A percentile compares a stretch with the other conserved stretches of the same genome.
Evolutionary conservation across 1,139 yeast species (phyloP).

Genomic region (Protomyces lactucae-debilis): DNA sequence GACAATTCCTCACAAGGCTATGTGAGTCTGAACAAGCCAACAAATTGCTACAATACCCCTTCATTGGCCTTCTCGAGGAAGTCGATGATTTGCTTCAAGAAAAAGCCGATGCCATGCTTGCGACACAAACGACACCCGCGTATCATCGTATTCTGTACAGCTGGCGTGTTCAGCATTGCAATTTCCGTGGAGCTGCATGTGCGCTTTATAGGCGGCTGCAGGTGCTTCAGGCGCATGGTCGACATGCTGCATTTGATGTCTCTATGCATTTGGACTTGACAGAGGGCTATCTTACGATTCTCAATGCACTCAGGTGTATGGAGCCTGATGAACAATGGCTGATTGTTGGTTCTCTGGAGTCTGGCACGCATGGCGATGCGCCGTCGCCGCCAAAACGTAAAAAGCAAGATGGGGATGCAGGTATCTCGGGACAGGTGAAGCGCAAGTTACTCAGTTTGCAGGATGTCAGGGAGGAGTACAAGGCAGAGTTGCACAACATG

Average conservation of each 20-base stretch:
- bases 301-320: slow-evolving; percentile 27
- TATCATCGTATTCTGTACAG: slow-evolving; percentile 28
- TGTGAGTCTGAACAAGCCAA: slow-evolving; percentile 23
- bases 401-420: slow-evolving; percentile 5
- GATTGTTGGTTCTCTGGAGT: slow-evolving; percentile 13
- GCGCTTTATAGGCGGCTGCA: slow-evolving; percentile 25
- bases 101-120: slow-evolving; percentile 26
- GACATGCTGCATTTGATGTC: slow-evolving; percentile 5
- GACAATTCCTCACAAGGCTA: slow-evolving; percentile 8
- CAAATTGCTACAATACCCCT: slow-evolving; percentile 13
- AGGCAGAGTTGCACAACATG: slow-evolving; percentile 12
- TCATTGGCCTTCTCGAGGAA: slow-evolving; percentile 26
- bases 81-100: slow-evolving; percentile 21
- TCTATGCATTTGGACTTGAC: slow-evolving; percentile 26
- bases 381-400: slow-evolving; percentile 1
- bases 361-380: not conserved
- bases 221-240: slow-evolving; percentile 10
- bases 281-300: slow-evolving; percentile 27
- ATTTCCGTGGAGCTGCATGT: slow-evolving; percentile 28
- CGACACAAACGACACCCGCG: slow-evolving; percentile 21
- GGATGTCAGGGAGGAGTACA: slow-evolving; percentile 13
- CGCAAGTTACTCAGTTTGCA: slow-evolving; percentile 9
- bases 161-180: slow-evolving; percentile 22
- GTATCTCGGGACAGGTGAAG: not conserved
- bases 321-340: slow-evolving; percentile 27